Evolutionary conservation across 257 asterid genomes (phyloP).

Genomic region (Datura wrightii): DNA sequence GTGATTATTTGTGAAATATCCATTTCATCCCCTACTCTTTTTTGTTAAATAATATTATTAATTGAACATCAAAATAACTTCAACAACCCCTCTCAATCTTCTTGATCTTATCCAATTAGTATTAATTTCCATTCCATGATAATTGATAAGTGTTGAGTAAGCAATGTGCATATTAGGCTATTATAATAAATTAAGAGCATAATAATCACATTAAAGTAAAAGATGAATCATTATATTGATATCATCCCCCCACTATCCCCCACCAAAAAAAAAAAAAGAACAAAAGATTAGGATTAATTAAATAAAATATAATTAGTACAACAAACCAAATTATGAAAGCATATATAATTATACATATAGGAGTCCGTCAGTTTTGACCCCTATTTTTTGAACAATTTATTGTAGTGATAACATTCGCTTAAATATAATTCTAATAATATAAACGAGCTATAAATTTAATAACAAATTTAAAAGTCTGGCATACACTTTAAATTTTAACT

Average conservation of each 20-base stretch:
- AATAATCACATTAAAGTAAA: not conserved
- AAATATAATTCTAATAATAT: not conserved
- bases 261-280: not conserved
- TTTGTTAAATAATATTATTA: too few relatives aligned
- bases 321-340: not conserved
- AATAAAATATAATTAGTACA: not conserved
- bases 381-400: too few relatives aligned
- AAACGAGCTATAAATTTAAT: not conserved
- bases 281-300: not conserved
- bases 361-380: too few relatives aligned
- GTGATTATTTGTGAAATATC: not conserved
- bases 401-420: too few relatives aligned
- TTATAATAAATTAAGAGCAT: not conserved
- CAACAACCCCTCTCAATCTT: not conserved
- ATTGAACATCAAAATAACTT: not conserved
- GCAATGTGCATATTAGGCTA: not conserved
- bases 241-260: not conserved
- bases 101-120: not conserved
- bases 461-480: not conserved
- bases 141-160: constrained; percentile 10
- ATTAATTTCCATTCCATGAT: not conserved
- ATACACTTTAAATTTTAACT: not conserved
- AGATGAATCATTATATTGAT: not conserved
- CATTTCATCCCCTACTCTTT: too few relatives aligned
- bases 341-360: too few relatives aligned